These are phyloP conservation scores for Verbena officinalis DNA, from an alignment of 257 asterid genomes.

Conservation along the genomic window DNA sequence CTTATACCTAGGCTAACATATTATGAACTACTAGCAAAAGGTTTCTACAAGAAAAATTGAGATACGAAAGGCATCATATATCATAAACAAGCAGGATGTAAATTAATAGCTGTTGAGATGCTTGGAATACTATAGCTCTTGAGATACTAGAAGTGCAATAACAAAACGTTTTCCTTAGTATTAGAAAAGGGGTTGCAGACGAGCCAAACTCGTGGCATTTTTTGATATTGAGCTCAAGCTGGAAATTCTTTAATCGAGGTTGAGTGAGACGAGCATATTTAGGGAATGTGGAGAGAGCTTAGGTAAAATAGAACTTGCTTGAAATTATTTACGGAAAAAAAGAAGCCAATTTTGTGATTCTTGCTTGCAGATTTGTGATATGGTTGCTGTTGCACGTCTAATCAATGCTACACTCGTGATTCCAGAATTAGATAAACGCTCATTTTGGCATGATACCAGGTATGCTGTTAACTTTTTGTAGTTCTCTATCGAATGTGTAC, in stretches of 20 bases:
- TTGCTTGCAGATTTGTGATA: conserved; percentile 85
- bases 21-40: too few species aligned
- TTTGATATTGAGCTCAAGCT: too few species aligned
- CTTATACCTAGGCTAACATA: too few species aligned
- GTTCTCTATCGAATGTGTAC: background rate
- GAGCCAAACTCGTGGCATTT: too few species aligned
- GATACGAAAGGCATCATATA: too few species aligned
- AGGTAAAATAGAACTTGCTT: background rate
- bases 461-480: conserved; percentile 19
- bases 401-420: conserved; percentile 96
- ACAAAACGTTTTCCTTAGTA: background rate
- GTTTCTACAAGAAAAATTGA: too few species aligned
- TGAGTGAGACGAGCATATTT: too few species aligned
- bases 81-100: background rate
- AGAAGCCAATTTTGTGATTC: background rate
- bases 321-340: background rate
- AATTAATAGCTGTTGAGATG: background rate
- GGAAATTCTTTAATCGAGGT: too few species aligned
- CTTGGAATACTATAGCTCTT: too few species aligned
- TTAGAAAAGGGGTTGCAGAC: background rate
- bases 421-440: conserved; percentile 94
- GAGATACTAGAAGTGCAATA: background rate
- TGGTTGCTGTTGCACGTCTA: conserved; percentile 97
- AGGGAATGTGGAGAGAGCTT: too few species aligned
- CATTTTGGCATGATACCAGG: conserved; percentile 97